Conservation (phyloP, 352 stramenopile species). For the Plasmopara halstedii region DNA sequence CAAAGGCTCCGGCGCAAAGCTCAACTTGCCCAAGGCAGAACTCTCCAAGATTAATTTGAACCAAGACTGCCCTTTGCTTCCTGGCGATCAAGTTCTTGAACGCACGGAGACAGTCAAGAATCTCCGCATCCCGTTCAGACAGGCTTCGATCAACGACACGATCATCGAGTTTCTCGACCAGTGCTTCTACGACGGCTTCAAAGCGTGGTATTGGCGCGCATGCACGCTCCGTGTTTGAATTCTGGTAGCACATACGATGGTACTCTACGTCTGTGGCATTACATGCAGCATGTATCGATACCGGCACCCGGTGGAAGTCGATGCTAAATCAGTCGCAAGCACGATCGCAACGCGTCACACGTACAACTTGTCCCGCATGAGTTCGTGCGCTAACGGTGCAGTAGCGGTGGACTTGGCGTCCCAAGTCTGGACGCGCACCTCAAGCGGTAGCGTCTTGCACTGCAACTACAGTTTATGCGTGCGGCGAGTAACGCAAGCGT, state of each 20-base stretch:
- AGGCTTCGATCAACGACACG: not conserved
- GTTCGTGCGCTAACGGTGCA: not conserved
- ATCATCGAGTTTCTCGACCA: not conserved
- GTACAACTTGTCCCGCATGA: not conserved
- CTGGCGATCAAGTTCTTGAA: not conserved
- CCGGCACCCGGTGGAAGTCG: not conserved
- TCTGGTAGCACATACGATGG: not conserved
- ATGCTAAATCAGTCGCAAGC: not conserved
- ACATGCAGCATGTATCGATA: not conserved
- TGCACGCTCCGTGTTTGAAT: not conserved
- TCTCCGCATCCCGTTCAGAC: not conserved
- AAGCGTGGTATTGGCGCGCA: not conserved
- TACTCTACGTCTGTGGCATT: not conserved
- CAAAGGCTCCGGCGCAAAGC: not conserved
- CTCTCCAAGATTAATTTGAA: not conserved
- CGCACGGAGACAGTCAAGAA: not conserved
- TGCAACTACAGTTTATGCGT: not conserved
- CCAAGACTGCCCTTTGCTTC: not conserved
- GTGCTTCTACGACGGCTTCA: not conserved
- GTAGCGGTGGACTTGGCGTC: not conserved
- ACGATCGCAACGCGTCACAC: not conserved
- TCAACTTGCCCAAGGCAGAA: not conserved
- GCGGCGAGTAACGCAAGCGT: not conserved
- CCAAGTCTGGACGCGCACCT: not conserved
- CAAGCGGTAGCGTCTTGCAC: not conserved